A percentile compares a stretch with the other conserved stretches of the same genome.
Conservation (phyloP, 2,329 filamentous ascomycete genomes). For the Scedosporium minutisporum region DNA sequence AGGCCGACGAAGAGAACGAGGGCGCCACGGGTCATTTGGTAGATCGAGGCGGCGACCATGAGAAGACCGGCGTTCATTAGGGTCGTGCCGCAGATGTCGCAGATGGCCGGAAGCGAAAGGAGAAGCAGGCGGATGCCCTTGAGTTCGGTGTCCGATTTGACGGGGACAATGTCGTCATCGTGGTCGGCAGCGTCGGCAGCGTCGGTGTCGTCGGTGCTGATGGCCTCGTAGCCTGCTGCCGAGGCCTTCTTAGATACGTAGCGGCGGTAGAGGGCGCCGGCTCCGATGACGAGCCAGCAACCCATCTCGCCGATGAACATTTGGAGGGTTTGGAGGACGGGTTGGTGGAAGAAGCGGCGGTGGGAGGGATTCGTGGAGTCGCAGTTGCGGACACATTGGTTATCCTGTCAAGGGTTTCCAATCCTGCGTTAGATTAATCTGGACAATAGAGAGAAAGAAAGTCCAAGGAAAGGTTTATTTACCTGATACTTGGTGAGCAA, state of each 20-base stretch:
- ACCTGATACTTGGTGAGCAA: conserved; percentile 95
- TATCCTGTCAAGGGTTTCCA: conserved; percentile 52
- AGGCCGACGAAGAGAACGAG: conserved; percentile 91
- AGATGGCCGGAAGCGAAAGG: conserved; percentile 77
- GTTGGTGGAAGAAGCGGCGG: conserved; percentile 76
- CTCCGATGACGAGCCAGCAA: conserved; percentile 82
- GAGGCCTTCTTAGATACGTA: conserved; percentile 35
- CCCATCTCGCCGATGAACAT: conserved; percentile 98
- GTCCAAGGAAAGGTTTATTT: conserved; percentile 15
- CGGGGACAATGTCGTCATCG: conserved; percentile 17
- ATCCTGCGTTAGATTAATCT: not conserved
- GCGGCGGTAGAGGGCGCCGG: conserved; percentile 56
- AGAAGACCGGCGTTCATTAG: conserved; percentile 94
- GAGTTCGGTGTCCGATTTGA: conserved; percentile 49
- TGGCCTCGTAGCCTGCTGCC: conserved; percentile 54
- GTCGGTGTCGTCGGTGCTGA: conserved; percentile 39
- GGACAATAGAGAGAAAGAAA: not conserved
- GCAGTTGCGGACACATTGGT: conserved; percentile 93
- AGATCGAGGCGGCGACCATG: conserved; percentile 91
- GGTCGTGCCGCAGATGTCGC: conserved; percentile 90
- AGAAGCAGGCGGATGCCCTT: conserved; percentile 62
- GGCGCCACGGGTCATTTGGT: conserved; percentile 96
- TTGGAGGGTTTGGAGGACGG: conserved; percentile 89
- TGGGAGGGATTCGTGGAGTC: conserved; percentile 56
- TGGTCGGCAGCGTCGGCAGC: conserved; percentile 24